Evolutionary conservation across 2,329 filamentous ascomycete genomes (phyloP), one percentile per base, ranked within the genome.

Genomic region (Fusarium sp.): DNA sequence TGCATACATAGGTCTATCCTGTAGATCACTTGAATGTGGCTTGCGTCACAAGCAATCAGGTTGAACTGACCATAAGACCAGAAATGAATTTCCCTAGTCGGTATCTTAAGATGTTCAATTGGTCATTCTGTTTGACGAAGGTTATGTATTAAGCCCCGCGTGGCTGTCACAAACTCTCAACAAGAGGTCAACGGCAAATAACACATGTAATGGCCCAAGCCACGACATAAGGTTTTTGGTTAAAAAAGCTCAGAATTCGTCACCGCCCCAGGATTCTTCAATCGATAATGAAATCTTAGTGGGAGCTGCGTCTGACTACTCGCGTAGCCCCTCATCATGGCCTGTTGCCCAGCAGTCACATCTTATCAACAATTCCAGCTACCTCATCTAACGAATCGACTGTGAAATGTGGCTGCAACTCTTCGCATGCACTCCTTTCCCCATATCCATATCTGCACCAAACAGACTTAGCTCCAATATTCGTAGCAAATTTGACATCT

Each of bases 371-470:
- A 22, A 67, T 24, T 24, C 15, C 12, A 7, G n/a, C 35, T 10
- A 67, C n/a, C 9, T 68, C 47, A 5, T 24, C 16, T 7, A 68
- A 16, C 3, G 30, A 59, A 36, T 42, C 47, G n/a, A 68, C 35
- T 4, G n/a, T 24, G 16, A 62, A 69, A 4, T 39, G 16, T 9
- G 53, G 48, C 22, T 18, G 5, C 22, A 61, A 11, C 2, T 14
- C 39, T 60, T 24, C 26, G 13, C 15, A 68, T 59, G 30, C 42
- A 18, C 31, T 54, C 68, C 16, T 12, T 30, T 20, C 70, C 56
- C 22, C 75, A 72, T 60, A 68, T 13, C 63, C 55, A n/a, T 48
- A 68, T 24, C 30, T 68, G 15, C 63, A 68, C 47, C 47, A 68
- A 18, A 68, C 41, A 33, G 63, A 68, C 30, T 54, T 68, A 9